phyloP scores from a whole-genome alignment of 805 yeast species.

The Hanseniaspora singularis region DNA sequence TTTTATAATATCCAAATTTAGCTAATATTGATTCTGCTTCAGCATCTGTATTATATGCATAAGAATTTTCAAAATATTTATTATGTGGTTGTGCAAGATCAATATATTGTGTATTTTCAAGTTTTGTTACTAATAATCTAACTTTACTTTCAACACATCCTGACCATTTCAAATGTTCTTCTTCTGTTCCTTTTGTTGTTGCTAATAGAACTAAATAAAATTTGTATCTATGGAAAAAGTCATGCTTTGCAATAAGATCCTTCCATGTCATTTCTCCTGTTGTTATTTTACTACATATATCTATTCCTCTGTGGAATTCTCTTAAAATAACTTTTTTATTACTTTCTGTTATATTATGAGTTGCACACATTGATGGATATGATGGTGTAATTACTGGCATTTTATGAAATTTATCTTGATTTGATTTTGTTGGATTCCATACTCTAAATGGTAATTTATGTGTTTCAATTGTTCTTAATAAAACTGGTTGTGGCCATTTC shows the following conservation, averaged over 20 bases:
- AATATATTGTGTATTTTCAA: constrained; percentile 67
- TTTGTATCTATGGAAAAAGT: constrained; percentile 72
- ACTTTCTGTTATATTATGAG: constrained; percentile 84
- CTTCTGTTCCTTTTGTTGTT: constrained; percentile 58
- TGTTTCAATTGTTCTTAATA: constrained; percentile 85
- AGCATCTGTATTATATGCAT: constrained; percentile 38
- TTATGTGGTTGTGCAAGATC: constrained; percentile 82
- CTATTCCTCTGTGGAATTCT: constrained; percentile 71
- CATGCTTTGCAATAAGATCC: constrained; percentile 64
- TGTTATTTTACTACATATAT: constrained; percentile 55
- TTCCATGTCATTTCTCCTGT: constrained; percentile 58
- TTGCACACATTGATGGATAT: constrained; percentile 90
- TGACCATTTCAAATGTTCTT: constrained; percentile 80
- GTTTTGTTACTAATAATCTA: constrained; percentile 67
- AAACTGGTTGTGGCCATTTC: constrained; percentile 98
- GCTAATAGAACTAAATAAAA: constrained; percentile 76
- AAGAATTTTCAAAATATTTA: constrained; percentile 54
- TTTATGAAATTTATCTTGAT: constrained; percentile 76
- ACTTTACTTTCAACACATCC: constrained; percentile 87
- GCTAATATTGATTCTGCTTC: constrained; percentile 45
- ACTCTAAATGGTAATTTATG: constrained; percentile 93
- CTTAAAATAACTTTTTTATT: constrained; percentile 69
- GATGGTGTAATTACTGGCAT: constrained; percentile 99
- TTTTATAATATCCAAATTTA: constrained; percentile 49
- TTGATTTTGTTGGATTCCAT: constrained; percentile 89